A percentile compares a stretch with the other conserved stretches of the same genome.
Conservation (phyloP, 257 asterid species). For the Scutellaria minor region DNA sequence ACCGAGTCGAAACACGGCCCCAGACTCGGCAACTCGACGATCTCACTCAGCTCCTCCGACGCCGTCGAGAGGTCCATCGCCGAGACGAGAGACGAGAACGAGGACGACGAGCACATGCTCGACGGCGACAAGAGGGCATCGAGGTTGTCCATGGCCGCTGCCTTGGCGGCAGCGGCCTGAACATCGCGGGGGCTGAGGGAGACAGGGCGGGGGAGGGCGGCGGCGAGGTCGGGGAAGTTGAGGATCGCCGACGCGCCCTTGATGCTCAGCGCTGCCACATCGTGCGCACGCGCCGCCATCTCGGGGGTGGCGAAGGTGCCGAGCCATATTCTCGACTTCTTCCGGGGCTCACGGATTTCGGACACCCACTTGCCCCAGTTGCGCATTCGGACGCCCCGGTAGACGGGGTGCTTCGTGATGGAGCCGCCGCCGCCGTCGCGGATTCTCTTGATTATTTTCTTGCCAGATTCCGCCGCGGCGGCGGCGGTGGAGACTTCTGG, state of each 20-base stretch:
- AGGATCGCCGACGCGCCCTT: slow-evolving; percentile 47
- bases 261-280: slow-evolving; percentile 54
- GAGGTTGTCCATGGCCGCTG: slow-evolving; percentile 54
- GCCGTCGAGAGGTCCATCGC: slow-evolving; percentile 44
- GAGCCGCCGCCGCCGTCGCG: slow-evolving; percentile 35
- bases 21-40: slow-evolving; percentile 50
- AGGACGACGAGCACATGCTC: slow-evolving; percentile 35
- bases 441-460: slow-evolving; percentile 44
- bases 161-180: slow-evolving; percentile 56
- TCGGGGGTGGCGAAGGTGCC: slow-evolving; percentile 60
- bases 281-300: slow-evolving; percentile 70
- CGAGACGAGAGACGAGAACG: slow-evolving; percentile 54
- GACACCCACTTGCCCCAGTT: slow-evolving; percentile 67
- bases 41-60: slow-evolving; percentile 49
- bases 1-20: slow-evolving; percentile 43
- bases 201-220: slow-evolving; percentile 48
- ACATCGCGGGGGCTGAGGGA: slow-evolving; percentile 56
- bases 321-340: slow-evolving; percentile 56
- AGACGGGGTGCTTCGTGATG: slow-evolving; percentile 45
- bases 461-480: slow-evolving; percentile 30
- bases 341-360: slow-evolving; percentile 61
- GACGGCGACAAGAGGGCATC: slow-evolving; percentile 34
- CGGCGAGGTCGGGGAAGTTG: slow-evolving; percentile 50
- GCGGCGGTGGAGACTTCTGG: neutral
- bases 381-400: slow-evolving; percentile 59